Base-by-base conservation (phyloP, 345 rosid species). In the Punica granatum region DNA sequence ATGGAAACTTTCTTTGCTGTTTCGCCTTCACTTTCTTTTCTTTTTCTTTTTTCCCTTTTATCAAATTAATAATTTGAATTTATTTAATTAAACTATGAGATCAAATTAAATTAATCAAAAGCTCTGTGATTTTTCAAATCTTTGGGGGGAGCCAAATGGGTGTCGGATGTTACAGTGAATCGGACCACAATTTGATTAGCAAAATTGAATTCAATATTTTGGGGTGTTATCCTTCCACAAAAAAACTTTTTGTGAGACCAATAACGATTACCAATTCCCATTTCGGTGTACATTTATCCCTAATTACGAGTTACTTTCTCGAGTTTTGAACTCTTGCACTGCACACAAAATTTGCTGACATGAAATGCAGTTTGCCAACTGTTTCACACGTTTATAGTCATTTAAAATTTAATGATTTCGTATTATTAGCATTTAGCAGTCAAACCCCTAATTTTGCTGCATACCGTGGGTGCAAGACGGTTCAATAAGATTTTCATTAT, bases 121-220 rank as follows among this genome's bases (percentile, higher is more conserved):
- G 39, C 32, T 60, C 21, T 32, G 53, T 43, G 49, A 66, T 48
- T 51, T 66, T 32, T 34, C 7, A 46, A 34, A 31, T 28, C 23
- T 23, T 4, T 18, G 69, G 39, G 35, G n/a, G 26, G 10, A 26
- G 39, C 25, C 19, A n/a, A 33, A 10, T 65, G 61, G 69, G 51
- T 53, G 39, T 39, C 64, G 75, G 78, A 67, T 69, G 67, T 26
- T 83, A 82, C 83, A 77, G 74, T 70, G 77, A 69, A 77, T 77
- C 81, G 54, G 77, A 73, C n/a, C 67, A 61, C 70, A 71, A 49
- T n/a, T n/a, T 30, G 66, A 64, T 72, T 44, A 48, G 32, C 58
- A 34, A 15, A 53, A 42, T 15, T 32, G 32, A 30, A n/a, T n/a
- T 14, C 30, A 65, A n/a, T 15, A 65, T 43, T 43, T 26, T 25